These are phyloP conservation scores for Arctostaphylos glauca DNA, from an alignment of 148 eudicot species.

Conservation along the genomic window DNA sequence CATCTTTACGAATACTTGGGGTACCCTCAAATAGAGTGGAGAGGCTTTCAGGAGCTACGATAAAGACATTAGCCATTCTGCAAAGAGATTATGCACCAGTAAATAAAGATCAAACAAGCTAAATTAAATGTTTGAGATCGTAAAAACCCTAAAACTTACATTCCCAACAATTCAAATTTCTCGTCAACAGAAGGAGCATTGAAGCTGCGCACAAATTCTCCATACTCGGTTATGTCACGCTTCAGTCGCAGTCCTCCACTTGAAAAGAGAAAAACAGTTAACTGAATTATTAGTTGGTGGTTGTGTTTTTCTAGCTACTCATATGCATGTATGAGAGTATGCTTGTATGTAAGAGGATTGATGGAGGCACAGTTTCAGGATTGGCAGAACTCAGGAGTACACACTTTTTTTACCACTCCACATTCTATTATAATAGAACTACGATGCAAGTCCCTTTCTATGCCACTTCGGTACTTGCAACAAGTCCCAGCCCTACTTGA, in stretches of 20 bases:
- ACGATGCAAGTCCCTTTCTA: not conserved
- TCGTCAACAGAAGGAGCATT: constrained; percentile 96
- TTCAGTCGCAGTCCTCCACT: constrained; percentile 94
- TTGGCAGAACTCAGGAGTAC: not conserved
- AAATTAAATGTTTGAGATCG: not conserved
- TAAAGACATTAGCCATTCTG: constrained; percentile 98
- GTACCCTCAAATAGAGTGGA: constrained; percentile 86
- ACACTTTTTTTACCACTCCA: not conserved
- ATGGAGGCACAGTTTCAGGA: not conserved
- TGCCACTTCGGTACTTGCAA: not conserved
- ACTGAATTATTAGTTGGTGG: not conserved
- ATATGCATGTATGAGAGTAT: not conserved
- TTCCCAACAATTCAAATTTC: constrained; percentile 90
- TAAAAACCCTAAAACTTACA: constrained; percentile 53
- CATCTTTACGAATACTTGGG: constrained; percentile 93
- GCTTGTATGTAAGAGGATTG: not conserved
- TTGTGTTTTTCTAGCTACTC: not conserved
- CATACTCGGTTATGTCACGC: constrained; percentile 98
- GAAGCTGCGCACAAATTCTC: constrained; percentile 90
- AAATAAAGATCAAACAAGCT: not conserved
- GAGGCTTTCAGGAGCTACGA: constrained; percentile 98
- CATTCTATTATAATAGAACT: not conserved
- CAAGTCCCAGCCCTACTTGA: not conserved
- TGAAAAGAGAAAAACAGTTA: constrained; percentile 21
- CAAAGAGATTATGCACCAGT: constrained; percentile 17